Percentiles rank a stretch among this genome's conserved stretches.
phyloP scores from a whole-genome alignment of 2,329 filamentous ascomycete genomes.

The Exophiala sideris region DNA sequence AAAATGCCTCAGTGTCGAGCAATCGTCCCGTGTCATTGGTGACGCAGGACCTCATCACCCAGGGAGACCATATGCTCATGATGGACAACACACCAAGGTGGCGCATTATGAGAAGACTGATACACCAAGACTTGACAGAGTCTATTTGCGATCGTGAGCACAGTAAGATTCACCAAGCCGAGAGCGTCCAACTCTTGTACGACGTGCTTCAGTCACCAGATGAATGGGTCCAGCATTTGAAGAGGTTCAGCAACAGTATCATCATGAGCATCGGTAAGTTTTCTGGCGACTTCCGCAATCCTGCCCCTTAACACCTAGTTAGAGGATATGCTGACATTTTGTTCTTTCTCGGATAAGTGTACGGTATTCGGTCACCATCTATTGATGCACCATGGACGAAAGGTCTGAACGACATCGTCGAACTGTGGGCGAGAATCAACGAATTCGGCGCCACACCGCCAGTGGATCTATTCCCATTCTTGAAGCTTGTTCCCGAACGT shows the following conservation, averaged over 20 bases:
- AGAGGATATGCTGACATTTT: neutral
- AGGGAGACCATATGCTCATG: constrained; percentile 14
- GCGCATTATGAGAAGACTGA: constrained; percentile 35
- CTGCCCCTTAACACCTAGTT: neutral
- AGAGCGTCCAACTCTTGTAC: constrained; percentile 18
- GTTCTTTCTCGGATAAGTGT: constrained; percentile 25
- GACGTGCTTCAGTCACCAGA: constrained; percentile 13
- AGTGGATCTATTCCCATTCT: constrained; percentile 23
- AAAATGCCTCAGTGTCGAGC: constrained; percentile 42
- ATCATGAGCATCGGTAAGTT: constrained; percentile 38
- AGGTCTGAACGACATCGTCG: constrained; percentile 10
- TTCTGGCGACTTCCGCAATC: neutral
- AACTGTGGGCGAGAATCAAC: constrained; percentile 16
- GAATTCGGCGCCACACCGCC: constrained; percentile 21
- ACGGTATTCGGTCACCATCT: constrained; percentile 35
- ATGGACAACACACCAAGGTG: constrained; percentile 17
- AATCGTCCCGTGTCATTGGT: constrained; percentile 34
- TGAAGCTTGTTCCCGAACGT: constrained; percentile 19
- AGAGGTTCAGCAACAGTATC: constrained; percentile 33
- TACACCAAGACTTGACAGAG: constrained; percentile 46
- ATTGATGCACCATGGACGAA: constrained; percentile 7
- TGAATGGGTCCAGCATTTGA: constrained; percentile 16
- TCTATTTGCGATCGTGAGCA: constrained; percentile 37
- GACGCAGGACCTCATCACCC: constrained; percentile 15
- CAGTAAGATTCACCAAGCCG: constrained; percentile 16